Conservation (phyloP, 1,284 basidiomycete species). For the Trichosporon sp. region DNA sequence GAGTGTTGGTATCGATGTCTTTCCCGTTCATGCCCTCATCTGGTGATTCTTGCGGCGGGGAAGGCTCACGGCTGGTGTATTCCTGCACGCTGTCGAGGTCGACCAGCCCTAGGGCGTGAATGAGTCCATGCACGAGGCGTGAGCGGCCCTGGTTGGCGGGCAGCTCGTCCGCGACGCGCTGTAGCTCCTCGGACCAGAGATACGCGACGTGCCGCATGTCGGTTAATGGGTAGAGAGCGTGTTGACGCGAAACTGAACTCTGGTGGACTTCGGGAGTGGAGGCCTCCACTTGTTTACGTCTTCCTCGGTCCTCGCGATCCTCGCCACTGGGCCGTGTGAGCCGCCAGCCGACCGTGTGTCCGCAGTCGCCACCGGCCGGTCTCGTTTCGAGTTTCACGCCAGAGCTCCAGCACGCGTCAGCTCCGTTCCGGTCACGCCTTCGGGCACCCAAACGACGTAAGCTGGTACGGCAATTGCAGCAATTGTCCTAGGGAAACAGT, state of each 20-base stretch:
- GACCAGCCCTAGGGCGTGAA: slow-evolving; percentile 65
- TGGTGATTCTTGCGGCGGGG: not conserved
- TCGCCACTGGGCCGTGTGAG: no score
- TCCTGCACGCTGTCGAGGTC: slow-evolving; percentile 22
- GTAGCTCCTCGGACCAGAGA: slow-evolving; percentile 47
- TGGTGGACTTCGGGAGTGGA: slow-evolving; percentile 18
- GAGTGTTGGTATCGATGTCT: slow-evolving; percentile 52
- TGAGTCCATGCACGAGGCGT: slow-evolving; percentile 72
- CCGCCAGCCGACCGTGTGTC: no score
- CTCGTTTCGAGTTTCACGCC: not conserved
- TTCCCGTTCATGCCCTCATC: slow-evolving; percentile 48
- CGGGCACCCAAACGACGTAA: no score
- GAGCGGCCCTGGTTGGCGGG: slow-evolving; percentile 84
- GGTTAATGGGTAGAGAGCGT: not conserved
- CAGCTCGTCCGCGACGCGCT: slow-evolving; percentile 59
- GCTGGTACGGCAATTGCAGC: not conserved
- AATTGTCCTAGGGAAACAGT: slow-evolving; percentile 1
- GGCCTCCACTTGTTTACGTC: slow-evolving; percentile 3
- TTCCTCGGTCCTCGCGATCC: no score
- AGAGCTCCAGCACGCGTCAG: no score
- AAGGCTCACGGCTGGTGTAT: not conserved
- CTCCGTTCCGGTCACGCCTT: not conserved
- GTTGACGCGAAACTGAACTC: not conserved
- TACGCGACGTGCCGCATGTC: slow-evolving; percentile 32
- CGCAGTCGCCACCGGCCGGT: not conserved